Base-by-base conservation (phyloP, 73 alveolate genomes). In the Symbiodinium natans region DNA sequence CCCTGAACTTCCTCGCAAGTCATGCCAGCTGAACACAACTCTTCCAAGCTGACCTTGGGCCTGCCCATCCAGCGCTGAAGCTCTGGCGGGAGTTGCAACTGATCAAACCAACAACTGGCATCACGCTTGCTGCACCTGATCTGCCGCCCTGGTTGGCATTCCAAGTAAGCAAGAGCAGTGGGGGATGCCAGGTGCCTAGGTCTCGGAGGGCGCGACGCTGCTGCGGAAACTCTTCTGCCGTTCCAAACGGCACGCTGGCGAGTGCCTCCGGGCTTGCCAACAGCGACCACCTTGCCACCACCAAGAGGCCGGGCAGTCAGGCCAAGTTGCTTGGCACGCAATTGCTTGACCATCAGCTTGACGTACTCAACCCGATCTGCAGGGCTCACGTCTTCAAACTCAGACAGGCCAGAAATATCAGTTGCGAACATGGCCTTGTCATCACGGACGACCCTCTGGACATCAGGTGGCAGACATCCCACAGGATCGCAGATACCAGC, bases 111-210 rank as follows among this genome's bases (percentile, higher is more conserved):
- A 41, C 92, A 83, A 74, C 42, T 41, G 21, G 92, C 92, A 41
- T 83, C 92, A 8, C 92, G 71, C 92, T 83, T 83, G 41, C 92
- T 83, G 92, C 92, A 83, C 25, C 92, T 19, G 74, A 83, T 41
- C 48, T 31, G 52, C 17, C 41, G 19, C 1, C 73, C 74, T 2
- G 33, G 71, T 11, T 21, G 27, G 73, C 92, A 41, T 41, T 83
- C 92, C 71, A 83, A 33, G 27, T 17, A 19, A 5, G 92, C 52
- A 41, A 83, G 34, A 13, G 92, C 92, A 9, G 92, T 83, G 0
- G 92, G 92, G 21, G 92, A 83, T 0, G 92, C 92, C 73, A 83
- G 33, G 73, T 41, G 92, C 3, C 92, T 41, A 6, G 92, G 92
- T 17, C 25, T 83, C 5, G 92, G 92, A 0, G 92, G 92, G 25